Percentiles rank a stretch among this genome's conserved stretches.
phyloP scores from a whole-genome alignment of 2,329 filamentous ascomycete species.

The Cephalotrichum gorgonifer region DNA sequence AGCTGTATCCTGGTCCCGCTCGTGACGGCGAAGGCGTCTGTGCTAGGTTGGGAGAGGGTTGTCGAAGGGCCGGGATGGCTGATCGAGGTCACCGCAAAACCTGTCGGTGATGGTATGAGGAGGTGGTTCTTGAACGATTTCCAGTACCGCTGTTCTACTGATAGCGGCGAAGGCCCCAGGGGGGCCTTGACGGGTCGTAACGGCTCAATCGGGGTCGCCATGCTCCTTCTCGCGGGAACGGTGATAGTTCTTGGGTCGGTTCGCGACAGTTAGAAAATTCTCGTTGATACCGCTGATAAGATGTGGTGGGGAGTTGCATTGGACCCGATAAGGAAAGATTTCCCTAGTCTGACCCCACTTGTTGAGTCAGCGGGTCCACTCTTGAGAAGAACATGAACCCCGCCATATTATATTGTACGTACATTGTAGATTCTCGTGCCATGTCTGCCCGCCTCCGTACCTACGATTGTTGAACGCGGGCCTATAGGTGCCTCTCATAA shows the following conservation, averaged over 20 bases:
- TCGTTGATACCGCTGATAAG: not conserved
- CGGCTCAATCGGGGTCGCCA: slow-evolving; percentile 80
- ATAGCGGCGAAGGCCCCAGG: slow-evolving; percentile 69
- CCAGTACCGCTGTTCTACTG: slow-evolving; percentile 94
- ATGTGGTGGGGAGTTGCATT: no score
- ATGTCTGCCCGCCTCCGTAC: no score
- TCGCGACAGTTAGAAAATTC: not conserved
- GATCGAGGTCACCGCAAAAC: slow-evolving; percentile 84
- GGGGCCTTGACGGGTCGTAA: slow-evolving; percentile 75
- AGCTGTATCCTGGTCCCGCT: slow-evolving; percentile 88
- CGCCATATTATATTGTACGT: no score
- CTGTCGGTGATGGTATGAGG: slow-evolving; percentile 80
- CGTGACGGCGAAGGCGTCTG: slow-evolving; percentile 73
- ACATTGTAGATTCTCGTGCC: no score
- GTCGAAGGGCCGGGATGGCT: slow-evolving; percentile 38
- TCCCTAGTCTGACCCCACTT: no score
- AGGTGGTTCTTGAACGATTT: slow-evolving; percentile 86
- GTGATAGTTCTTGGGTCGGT: not conserved
- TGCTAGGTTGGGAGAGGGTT: not conserved
- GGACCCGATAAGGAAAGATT: no score
- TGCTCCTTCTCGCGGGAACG: slow-evolving; percentile 21
- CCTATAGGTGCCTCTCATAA: no score
- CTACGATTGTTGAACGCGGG: no score
- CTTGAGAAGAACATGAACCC: no score
- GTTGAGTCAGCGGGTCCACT: no score